Conservation (phyloP, 805 yeast genomes). For the Pichia heedii region DNA sequence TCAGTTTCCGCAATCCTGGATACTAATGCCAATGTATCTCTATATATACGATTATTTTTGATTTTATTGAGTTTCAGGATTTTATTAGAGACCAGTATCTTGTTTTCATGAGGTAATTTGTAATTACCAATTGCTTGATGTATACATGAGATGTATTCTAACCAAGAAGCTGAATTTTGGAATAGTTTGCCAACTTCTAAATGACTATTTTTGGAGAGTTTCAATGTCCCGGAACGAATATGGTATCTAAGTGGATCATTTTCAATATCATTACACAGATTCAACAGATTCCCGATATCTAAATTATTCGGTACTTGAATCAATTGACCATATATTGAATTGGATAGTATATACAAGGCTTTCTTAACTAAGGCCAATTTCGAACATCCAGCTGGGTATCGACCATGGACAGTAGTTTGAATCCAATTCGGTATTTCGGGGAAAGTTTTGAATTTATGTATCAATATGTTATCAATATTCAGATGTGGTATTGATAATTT, state of each 20-base stretch:
- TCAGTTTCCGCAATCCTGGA: conserved; percentile 5
- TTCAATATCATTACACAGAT: conserved; percentile 38
- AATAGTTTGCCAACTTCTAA: conserved; percentile 11
- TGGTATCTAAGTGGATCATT: conserved; percentile 40
- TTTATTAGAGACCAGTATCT: conserved; percentile 15
- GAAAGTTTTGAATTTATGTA: conserved; percentile 28
- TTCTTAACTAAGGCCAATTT: conserved; percentile 35
- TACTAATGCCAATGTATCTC: conserved; percentile 5
- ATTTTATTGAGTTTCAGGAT: conserved; percentile 13
- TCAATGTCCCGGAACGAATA: conserved; percentile 25
- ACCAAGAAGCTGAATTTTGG: conserved; percentile 8
- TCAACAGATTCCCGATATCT: conserved; percentile 27
- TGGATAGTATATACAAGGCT: conserved; percentile 28
- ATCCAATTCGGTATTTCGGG: conserved; percentile 36
- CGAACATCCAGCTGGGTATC: conserved; percentile 48
- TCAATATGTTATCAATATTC: conserved; percentile 25
- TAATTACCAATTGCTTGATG: conserved; percentile 19
- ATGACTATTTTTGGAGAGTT: conserved; percentile 15
- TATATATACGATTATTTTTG: conserved; percentile 8
- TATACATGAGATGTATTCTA: conserved; percentile 15
- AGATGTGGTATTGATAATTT: conserved; percentile 33
- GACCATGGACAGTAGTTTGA: conserved; percentile 30
- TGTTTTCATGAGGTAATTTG: conserved; percentile 6
- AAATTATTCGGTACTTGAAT: conserved; percentile 28
- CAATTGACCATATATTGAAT: conserved; percentile 30